Evolutionary conservation across 2,329 filamentous ascomycete genomes (phyloP), one percentile per base, ranked within the genome.

Genomic region (Eutypella sp.): DNA sequence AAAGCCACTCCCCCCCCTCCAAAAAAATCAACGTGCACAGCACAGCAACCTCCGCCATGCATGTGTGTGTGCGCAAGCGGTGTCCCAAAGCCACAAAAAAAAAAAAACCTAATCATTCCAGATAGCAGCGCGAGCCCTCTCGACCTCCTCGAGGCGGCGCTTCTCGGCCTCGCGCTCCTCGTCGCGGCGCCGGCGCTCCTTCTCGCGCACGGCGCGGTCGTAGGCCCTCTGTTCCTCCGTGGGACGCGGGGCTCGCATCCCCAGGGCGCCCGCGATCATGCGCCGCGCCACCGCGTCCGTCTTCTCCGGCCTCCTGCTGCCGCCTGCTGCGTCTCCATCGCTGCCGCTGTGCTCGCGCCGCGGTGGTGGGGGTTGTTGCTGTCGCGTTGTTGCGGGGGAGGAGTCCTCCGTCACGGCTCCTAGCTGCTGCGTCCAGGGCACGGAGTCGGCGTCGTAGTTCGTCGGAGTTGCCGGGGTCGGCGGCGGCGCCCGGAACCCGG

Each of bases 141-240:
- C 86, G 27, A 81, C 80, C 58, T 85, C 79, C 58, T 81, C 80
- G 52, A 78, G 77, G 57, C 71, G 75, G 53, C 71, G 68, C 56
- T 69, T 78, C 65, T 83, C 80, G 47, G 81, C 79, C 46, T 82
- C 82, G 60, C 75, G 82, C 65, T 91, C 88, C 57, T 81, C 78
- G 47, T 91, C 87, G 48, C 83, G 73, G 56, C 80, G 79, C 72
- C 82, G 90, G 58, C 82, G 83, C 74, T 96, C 92, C 69, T 92
- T 87, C 67, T 95, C 87, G 57, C 85, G 82, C 49, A 93, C 73
- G 1, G 87, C 85, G 54, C 77, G 81, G 59, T 97, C 91, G 64
- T 93, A 97, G 44, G 89, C 87, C 57, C 77, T 79, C 74, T 96
- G 87, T 69, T 96, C 91, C 51, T 95, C 89, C 2, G 89, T 96